Conservation (phyloP, 208 protist species). For the Balamuthia mandrillaris region DNA sequence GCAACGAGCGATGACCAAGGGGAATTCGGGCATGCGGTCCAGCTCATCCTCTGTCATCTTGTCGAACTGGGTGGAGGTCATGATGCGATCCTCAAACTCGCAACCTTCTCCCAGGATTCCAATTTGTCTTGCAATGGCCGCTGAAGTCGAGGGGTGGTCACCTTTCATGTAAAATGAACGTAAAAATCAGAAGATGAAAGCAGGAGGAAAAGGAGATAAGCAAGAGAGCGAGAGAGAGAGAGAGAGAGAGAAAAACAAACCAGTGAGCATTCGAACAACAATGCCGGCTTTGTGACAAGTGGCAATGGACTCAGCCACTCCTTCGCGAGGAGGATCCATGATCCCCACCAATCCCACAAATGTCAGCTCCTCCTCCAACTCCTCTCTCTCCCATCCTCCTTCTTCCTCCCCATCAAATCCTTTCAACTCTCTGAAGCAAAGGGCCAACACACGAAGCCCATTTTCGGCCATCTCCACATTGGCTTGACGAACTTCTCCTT, state of each 20-base stretch:
- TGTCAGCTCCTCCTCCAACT: constrained; percentile 82
- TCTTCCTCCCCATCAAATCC: too few relatives aligned
- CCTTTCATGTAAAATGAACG: too few relatives aligned
- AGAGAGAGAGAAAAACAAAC: neutral
- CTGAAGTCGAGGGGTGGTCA: constrained; percentile 82
- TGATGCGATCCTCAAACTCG: neutral
- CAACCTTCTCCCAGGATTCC: constrained; percentile 70
- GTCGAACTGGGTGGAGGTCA: constrained; percentile 44
- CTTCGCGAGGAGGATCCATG: constrained; percentile 87
- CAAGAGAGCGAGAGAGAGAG: too few relatives aligned
- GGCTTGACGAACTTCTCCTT: neutral
- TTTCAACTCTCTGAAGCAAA: constrained; percentile 40
- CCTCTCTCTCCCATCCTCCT: constrained; percentile 68
- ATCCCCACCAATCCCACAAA: constrained; percentile 88
- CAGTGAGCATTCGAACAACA: constrained; percentile 35
- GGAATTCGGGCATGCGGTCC: constrained; percentile 75
- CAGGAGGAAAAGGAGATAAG: too few relatives aligned
- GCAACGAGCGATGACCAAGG: constrained; percentile 74
- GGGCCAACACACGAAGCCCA: constrained; percentile 47
- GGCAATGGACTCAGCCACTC: constrained; percentile 81
- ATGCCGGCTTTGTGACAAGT: constrained; percentile 12
- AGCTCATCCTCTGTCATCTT: constrained; percentile 26
- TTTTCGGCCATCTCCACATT: constrained; percentile 27
- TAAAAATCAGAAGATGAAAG: too few relatives aligned
- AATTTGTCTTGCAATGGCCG: constrained; percentile 80